Percentiles rank a stretch among this genome's conserved stretches.
Evolutionary conservation across 148 eudicot genomes (phyloP).

Genomic region (Camellia granthamiana): DNA sequence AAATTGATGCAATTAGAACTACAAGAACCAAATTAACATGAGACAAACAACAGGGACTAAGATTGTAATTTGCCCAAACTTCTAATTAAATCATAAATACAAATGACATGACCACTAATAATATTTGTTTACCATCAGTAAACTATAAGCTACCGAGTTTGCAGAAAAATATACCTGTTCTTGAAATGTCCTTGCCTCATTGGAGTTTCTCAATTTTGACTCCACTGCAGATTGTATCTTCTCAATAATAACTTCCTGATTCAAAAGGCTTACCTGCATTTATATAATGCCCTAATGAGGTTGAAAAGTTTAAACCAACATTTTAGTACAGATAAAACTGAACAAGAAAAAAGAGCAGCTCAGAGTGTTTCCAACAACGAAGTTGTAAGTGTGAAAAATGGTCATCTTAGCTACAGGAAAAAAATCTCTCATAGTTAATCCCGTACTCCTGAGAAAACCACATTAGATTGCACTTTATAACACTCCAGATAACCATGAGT

Average conservation of each 20-base stretch:
- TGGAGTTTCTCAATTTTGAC: conserved; percentile 67
- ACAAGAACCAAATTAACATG: not conserved
- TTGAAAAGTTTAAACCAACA: conserved; percentile 9
- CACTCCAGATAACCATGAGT: too few relatives aligned
- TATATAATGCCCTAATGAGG: not conserved
- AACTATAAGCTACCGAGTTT: conserved; percentile 6
- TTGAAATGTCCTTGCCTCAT: conserved; percentile 78
- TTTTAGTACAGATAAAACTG: not conserved
- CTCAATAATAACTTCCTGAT: conserved; percentile 88
- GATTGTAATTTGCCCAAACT: not conserved
- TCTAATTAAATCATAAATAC: not conserved
- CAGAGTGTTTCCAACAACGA: not conserved
- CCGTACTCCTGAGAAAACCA: too few relatives aligned
- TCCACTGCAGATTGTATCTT: conserved; percentile 86
- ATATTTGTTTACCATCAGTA: not conserved
- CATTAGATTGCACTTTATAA: too few relatives aligned
- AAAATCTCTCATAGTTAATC: too few relatives aligned
- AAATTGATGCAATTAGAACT: not conserved
- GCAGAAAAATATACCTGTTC: conserved; percentile 59
- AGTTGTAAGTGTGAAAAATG: too few relatives aligned
- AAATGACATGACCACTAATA: not conserved
- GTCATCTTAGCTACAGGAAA: too few relatives aligned
- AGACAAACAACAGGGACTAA: not conserved
- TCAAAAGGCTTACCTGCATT: conserved; percentile 91
- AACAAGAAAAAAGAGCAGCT: not conserved